Evolutionary conservation across 1,139 yeast species (phyloP).

Genomic region (Suhomyces bolitotheri): DNA sequence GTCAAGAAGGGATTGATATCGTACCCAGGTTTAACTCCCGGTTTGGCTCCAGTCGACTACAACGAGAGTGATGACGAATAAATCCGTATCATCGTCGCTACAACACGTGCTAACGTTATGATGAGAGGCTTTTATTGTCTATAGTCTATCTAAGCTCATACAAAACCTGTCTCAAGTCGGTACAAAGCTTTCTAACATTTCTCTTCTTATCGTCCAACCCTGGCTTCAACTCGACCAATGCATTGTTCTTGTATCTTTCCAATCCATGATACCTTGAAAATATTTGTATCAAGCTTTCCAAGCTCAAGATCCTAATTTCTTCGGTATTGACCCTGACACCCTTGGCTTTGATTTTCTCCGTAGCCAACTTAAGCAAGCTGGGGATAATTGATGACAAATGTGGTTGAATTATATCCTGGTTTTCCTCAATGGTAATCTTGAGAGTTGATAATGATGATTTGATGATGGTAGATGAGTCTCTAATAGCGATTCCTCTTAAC

Average conservation of each 20-base stretch:
- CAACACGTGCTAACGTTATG: not conserved
- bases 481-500: constrained; percentile 59
- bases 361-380: constrained; percentile 44
- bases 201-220: constrained; percentile 77
- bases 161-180: constrained; percentile 75
- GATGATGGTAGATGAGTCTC: constrained; percentile 42
- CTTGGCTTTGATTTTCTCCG: constrained; percentile 25
- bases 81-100: not conserved
- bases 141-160: constrained; percentile 45
- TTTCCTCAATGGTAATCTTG: constrained; percentile 53
- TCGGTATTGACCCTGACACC: constrained; percentile 20
- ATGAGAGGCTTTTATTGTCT: constrained; percentile 2
- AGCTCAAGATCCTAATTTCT: constrained; percentile 54
- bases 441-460: constrained; percentile 62
- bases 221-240: constrained; percentile 49
- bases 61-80: constrained; percentile 48
- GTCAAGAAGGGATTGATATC: constrained; percentile 44
- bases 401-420: constrained; percentile 47
- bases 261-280: constrained; percentile 43
- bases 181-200: constrained; percentile 69
- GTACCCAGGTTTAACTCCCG: constrained; percentile 82
- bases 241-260: constrained; percentile 51
- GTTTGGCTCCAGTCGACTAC: constrained; percentile 83
- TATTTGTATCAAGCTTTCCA: constrained; percentile 55
- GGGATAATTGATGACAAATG: constrained; percentile 62